Conservation (phyloP, 306 rosid species). For the Calophaca sinica region DNA sequence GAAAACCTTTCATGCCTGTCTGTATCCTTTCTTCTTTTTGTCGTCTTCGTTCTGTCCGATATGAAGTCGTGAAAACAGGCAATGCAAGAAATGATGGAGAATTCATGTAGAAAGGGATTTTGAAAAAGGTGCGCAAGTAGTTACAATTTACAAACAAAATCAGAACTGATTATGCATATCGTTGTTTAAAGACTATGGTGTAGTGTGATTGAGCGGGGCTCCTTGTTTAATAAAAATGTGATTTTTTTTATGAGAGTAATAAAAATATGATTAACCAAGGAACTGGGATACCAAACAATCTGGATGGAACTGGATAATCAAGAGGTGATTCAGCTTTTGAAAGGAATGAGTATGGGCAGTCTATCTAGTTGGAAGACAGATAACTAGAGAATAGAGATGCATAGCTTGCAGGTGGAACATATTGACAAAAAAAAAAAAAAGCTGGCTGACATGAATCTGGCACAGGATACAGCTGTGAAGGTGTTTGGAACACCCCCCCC, state of each 20-base stretch:
- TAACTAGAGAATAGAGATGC: too few species aligned
- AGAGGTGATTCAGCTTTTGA: neutral
- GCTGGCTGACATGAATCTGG: too few species aligned
- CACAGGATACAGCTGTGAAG: too few species aligned
- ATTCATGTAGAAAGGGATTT: too few species aligned
- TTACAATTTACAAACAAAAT: neutral
- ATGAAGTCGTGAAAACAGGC: neutral
- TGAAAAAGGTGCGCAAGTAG: neutral
- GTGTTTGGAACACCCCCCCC: too few species aligned
- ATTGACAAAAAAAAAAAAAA: neutral
- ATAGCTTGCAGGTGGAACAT: too few species aligned
- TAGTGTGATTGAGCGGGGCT: too few species aligned
- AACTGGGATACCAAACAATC: neutral
- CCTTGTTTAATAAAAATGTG: neutral
- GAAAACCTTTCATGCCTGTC: conserved; percentile 7
- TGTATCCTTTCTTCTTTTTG: too few species aligned
- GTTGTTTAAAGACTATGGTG: neutral
- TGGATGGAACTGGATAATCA: neutral
- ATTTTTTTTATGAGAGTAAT: too few species aligned
- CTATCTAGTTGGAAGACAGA: too few species aligned
- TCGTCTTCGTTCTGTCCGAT: conserved; percentile 19
- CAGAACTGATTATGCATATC: neutral
- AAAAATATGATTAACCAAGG: neutral
- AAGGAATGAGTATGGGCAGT: neutral
- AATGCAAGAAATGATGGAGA: too few species aligned